A percentile compares a stretch with the other conserved stretches of the same genome.
Conservation (phyloP, 768 basidiomycete species). For the Termitomyces sp. region DNA sequence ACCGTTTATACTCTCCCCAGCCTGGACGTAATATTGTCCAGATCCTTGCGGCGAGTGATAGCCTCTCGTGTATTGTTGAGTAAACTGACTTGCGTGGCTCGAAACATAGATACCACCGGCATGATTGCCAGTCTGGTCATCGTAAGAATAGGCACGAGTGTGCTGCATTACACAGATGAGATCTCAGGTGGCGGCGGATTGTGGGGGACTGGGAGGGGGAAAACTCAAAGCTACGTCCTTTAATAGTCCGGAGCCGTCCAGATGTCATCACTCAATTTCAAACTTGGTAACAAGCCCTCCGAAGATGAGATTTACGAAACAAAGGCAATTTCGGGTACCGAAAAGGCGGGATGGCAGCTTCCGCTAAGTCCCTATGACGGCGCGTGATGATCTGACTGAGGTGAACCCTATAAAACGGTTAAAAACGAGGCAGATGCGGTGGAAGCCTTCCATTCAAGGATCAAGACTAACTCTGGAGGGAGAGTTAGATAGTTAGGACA, state of each 20-base stretch:
- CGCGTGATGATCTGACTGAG: slow-evolving; percentile 28
- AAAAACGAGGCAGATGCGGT: slow-evolving; percentile 17
- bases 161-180: slow-evolving; percentile 35
- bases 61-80: slow-evolving; percentile 19
- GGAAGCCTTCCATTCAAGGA: slow-evolving; percentile 20
- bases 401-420: slow-evolving; percentile 31
- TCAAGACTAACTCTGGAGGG: slow-evolving; percentile 19
- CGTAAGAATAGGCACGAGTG: slow-evolving; percentile 40
- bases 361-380: slow-evolving; percentile 33
- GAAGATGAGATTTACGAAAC: slow-evolving; percentile 37
- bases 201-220: slow-evolving; percentile 21
- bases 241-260: slow-evolving; percentile 43
- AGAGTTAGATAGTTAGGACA: slow-evolving; percentile 13
- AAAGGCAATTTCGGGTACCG: slow-evolving; percentile 36
- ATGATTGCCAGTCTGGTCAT: slow-evolving; percentile 32
- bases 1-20: slow-evolving; percentile 21
- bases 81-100: slow-evolving; percentile 27
- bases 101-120: slow-evolving; percentile 24
- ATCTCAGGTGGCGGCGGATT: slow-evolving; percentile 25
- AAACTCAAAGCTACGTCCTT: slow-evolving; percentile 31
- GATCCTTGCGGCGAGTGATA: slow-evolving; percentile 32
- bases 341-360: slow-evolving; percentile 38
- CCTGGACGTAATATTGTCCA: slow-evolving; percentile 32
- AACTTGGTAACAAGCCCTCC: slow-evolving; percentile 38
- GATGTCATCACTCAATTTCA: slow-evolving; percentile 31